Evolutionary conservation across 805 yeast genomes (phyloP), one percentile per base, ranked within the genome.

Genomic region (Metschnikowia sp.): DNA sequence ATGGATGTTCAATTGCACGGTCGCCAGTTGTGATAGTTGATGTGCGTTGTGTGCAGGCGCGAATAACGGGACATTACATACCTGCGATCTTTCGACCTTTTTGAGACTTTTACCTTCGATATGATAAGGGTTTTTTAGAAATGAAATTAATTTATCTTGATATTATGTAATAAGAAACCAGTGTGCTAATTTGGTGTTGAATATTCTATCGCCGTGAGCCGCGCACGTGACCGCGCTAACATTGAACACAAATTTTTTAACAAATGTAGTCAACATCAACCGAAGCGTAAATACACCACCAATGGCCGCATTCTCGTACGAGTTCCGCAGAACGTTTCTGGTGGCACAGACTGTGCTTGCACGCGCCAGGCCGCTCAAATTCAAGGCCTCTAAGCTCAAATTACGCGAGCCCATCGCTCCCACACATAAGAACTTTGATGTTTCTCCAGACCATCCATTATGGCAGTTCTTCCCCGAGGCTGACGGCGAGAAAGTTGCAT

Each of bases 361-460:
- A 22, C 47, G 60, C 33, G 13, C 42, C 39, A 58, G 55, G 36
- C 60, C 62, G 32, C 55, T 62, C 44, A 48, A 48, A 35, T 60
- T 62, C 40, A 53, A 49, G 10, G 54, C 52, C 45, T 50, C 61
- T 42, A 72, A 76, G 3, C 66, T 86, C 51, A 69, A 74, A 53
- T 76, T 91, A 54, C 79, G 92, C 46, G 78, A 86, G 10, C 98
- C 98, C 12, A 85, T 94, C 55, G 78, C 88, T 11, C 98, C 99
- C 12, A 79, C 94, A 2, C 83, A 79, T 45, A 74, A 77, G 53
- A 88, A 88, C 65, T 75, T 91, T 45, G 76, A 76, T 50, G 86
- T 87, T 32, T 77, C 82, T 11, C 92, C 85, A 5, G 86, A 86
- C 63, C 99, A 94, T 68, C 99, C 98, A 30, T 75, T 94, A 53